Evolutionary conservation across 2,329 filamentous ascomycete genomes (phyloP).

Genomic region (Sporothrix sp.): DNA sequence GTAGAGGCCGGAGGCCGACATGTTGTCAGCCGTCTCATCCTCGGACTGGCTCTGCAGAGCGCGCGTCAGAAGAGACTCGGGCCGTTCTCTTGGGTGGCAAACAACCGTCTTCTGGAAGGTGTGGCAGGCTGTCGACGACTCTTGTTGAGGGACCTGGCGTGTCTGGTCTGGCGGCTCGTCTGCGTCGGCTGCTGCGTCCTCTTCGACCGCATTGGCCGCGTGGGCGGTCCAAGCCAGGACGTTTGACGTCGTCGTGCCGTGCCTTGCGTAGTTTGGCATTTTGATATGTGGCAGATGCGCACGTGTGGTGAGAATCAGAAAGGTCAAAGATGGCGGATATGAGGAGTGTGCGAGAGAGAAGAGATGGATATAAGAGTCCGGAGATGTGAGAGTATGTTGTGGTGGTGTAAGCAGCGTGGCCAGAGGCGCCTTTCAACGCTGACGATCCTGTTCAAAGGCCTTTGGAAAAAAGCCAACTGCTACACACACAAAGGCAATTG

Average conservation of each 20-base stretch:
- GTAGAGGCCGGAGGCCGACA: slow-evolving; percentile 26
- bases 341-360: neutral
- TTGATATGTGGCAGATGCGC: slow-evolving; percentile 3
- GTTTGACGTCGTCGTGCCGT: slow-evolving; percentile 31
- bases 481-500: slow-evolving; percentile 3
- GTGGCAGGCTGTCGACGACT: slow-evolving; percentile 15
- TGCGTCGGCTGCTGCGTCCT: slow-evolving; percentile 60
- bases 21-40: slow-evolving; percentile 36
- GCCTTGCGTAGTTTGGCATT: slow-evolving; percentile 25
- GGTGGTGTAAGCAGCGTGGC: neutral
- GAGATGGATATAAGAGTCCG: neutral
- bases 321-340: neutral
- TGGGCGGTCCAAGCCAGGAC: slow-evolving; percentile 38
- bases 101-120: slow-evolving; percentile 40
- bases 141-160: slow-evolving; percentile 7
- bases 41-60: slow-evolving; percentile 64
- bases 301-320: neutral
- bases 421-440: slow-evolving; percentile 2
- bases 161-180: slow-evolving; percentile 76
- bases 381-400: too few relatives aligned
- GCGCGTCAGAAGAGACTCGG: slow-evolving; percentile 78
- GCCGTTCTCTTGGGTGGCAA: slow-evolving; percentile 42
- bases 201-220: slow-evolving; percentile 35
- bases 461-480: neutral
- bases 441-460: slow-evolving; percentile 6